Evolutionary conservation across 805 yeast genomes (phyloP), one percentile per base, ranked within the genome.

Genomic region (Diddensiella santjacobensis): DNA sequence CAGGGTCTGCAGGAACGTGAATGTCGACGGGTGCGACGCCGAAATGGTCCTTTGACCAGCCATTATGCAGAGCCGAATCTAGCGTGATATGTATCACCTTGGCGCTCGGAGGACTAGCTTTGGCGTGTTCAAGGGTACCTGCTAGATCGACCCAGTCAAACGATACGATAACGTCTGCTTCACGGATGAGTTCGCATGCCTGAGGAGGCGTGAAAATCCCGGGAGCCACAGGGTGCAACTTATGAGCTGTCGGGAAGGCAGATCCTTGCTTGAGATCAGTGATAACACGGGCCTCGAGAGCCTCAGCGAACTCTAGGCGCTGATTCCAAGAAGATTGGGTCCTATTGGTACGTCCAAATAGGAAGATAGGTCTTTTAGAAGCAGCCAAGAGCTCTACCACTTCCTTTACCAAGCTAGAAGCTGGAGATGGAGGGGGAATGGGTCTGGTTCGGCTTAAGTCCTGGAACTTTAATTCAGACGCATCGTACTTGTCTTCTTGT

Each of bases 141-240:
- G 38, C 38, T 17, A 35, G 38, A 17, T 35, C 38, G 6, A 35
- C 38, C 38, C 38, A 35, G 38, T 35, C 38, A 35, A 35, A 35
- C 8, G 38, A 35, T 13, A 35, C 38, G 8, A 35, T 35, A 17
- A 35, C 38, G 20, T 35, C 38, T 6, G 38, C 38, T 8, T 13
- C 38, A 6, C 20, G 6, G 20, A 35, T 35, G 17, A 35, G 38
- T 17, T 35, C 38, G 15, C 15, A n/a, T 8, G 38, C 38, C 18
- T 13, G 38, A 13, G 38, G 38, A n/a, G 38, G 38, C 8, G 20
- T 35, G 15, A 35, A 35, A 17, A 35, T 35, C 15, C 38, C 38
- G 6, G 38, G 38, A 8, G 38, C 38, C 20, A 35, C 38, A 15
- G 38, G 38, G 18, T 35, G 38, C 6, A 35, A 15, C 20, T 8